A percentile compares a stretch with the other conserved stretches of the same genome.
These are phyloP conservation scores for Juglanconis juglandina DNA, from an alignment of 2,329 filamentous ascomycete species.

Conservation along the genomic window DNA sequence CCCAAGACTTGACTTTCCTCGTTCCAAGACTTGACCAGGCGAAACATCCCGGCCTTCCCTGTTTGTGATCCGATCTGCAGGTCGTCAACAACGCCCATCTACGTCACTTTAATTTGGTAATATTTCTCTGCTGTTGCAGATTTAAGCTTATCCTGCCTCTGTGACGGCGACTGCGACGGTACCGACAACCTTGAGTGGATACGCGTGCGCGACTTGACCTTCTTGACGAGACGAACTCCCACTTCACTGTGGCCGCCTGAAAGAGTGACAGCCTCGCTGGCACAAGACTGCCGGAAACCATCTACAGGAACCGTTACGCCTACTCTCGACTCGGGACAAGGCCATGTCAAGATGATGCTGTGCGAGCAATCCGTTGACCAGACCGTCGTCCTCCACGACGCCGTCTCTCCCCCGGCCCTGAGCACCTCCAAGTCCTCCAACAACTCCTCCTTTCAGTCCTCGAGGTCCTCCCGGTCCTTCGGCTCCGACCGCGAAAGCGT, in stretches of 20 bases:
- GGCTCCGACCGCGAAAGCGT: conserved; percentile 68
- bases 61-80: not conserved
- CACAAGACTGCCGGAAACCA: not conserved
- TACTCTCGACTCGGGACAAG: not conserved
- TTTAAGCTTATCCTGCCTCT: not conserved
- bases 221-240: not conserved
- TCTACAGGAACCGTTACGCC: not conserved
- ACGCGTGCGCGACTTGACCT: not conserved
- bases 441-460: conserved; percentile 82
- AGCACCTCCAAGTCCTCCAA: conserved; percentile 84
- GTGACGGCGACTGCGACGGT: not conserved
- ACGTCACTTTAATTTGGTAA: too few relatives aligned
- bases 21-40: too few relatives aligned
- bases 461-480: conserved; percentile 58
- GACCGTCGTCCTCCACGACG: conserved; percentile 38
- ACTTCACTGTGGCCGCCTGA: too few relatives aligned
- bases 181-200: not conserved
- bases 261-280: not conserved
- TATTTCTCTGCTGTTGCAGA: not conserved
- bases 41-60: not conserved
- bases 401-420: conserved; percentile 73
- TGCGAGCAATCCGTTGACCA: conserved; percentile 37
- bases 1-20: too few relatives aligned
- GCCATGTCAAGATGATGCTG: conserved; percentile 35
- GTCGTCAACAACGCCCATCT: too few relatives aligned